Conservation (phyloP, 176 grass and related monocot genomes). For the Sorghum bicolor region Sorghum_bicolor_NCBIv3 NC_012875.2:54037501-54038000, state of each 20-base stretch:
- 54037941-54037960: background rate
- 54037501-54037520: slow-evolving; percentile 64
- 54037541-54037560: slow-evolving; percentile 84
- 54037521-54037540: slow-evolving; percentile 59
- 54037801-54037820: slow-evolving; percentile 10
- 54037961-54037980: background rate
- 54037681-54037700: background rate
- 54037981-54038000: background rate
- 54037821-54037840: background rate
- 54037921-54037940: background rate
- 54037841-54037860: background rate
- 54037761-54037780: slow-evolving; percentile 2
- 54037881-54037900: background rate
- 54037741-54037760: slow-evolving; percentile 2
- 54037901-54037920: background rate
- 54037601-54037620: background rate
- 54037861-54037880: background rate
- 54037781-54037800: background rate
- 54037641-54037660: background rate
- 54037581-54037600: slow-evolving; percentile 21
- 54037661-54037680: slow-evolving; percentile 4
- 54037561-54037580: slow-evolving; percentile 13
- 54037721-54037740: background rate
- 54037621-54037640: background rate
- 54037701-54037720: background rate